Evolutionary conservation across 1,139 yeast species (phyloP).

Genomic region (Tardiomyces depauwii): DNA sequence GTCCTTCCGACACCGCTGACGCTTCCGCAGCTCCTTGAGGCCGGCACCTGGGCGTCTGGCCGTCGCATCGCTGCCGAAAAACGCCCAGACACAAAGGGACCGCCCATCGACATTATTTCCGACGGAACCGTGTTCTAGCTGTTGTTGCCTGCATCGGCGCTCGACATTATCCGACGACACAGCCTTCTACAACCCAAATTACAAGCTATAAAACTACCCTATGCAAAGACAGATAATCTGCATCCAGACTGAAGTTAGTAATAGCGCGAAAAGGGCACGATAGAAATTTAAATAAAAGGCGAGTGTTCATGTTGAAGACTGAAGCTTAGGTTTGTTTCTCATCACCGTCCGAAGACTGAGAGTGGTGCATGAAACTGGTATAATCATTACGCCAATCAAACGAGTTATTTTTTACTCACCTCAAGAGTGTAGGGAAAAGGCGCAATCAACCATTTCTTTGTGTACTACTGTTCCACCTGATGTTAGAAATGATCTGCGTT

Average conservation of each 20-base stretch:
- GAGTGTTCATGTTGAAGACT: slow-evolving; percentile 22
- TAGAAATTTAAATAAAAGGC: neutral
- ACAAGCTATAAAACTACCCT: neutral
- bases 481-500: slow-evolving; percentile 16
- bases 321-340: slow-evolving; percentile 19
- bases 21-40: slow-evolving; percentile 48
- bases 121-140: slow-evolving; percentile 48
- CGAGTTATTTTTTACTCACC: no score
- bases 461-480: no score
- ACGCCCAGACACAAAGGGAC: slow-evolving; percentile 40
- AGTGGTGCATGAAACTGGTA: slow-evolving; percentile 23
- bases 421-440: no score
- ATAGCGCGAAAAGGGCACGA: no score
- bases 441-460: no score
- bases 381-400: neutral
- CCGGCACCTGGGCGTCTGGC: slow-evolving; percentile 57
- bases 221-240: neutral
- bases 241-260: no score
- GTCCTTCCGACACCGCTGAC: slow-evolving; percentile 27
- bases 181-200: neutral
- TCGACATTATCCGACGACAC: neutral
- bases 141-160: neutral
- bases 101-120: slow-evolving; percentile 45
- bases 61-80: slow-evolving; percentile 39
- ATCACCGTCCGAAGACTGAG: slow-evolving; percentile 16